phyloP scores from a whole-genome alignment of 257 asterid genomes.

The Scutellaria baicalensis region DNA sequence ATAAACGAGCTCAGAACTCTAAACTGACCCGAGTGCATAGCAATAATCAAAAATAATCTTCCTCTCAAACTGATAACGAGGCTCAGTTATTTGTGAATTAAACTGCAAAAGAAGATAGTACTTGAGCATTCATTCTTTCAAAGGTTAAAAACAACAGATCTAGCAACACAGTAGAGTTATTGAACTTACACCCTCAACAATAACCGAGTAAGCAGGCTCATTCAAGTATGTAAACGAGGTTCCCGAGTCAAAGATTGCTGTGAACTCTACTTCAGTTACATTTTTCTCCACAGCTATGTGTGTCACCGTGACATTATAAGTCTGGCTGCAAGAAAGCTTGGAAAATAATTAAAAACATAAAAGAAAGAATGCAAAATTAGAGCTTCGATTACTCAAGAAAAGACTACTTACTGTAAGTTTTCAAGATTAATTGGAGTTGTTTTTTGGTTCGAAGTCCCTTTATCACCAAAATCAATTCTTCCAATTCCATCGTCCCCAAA shows the following conservation, averaged over 20 bases:
- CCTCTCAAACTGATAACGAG: slow-evolving; percentile 42
- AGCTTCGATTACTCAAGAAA: neutral
- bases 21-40: slow-evolving; percentile 56
- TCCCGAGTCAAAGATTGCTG: slow-evolving; percentile 87
- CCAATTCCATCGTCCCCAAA: slow-evolving; percentile 83
- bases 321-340: slow-evolving; percentile 41
- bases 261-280: slow-evolving; percentile 39
- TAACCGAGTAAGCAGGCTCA: slow-evolving; percentile 67
- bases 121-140: neutral
- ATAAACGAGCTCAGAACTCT: neutral
- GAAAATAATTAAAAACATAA: neutral
- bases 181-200: slow-evolving; percentile 54
- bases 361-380: neutral
- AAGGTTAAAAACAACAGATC: neutral
- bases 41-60: slow-evolving; percentile 65
- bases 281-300: slow-evolving; percentile 56
- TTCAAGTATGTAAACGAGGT: slow-evolving; percentile 87
- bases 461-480: slow-evolving; percentile 89
- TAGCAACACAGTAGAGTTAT: neutral
- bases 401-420: slow-evolving; percentile 50
- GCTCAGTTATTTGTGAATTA: slow-evolving; percentile 45
- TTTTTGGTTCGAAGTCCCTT: slow-evolving; percentile 59
- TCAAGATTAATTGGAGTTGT: slow-evolving; percentile 66
- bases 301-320: slow-evolving; percentile 73
- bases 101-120: slow-evolving; percentile 45